A percentile compares a stretch with the other conserved stretches of the same genome.
Evolutionary conservation across 1,284 basidiomycete species (phyloP).

Genomic region (Fomitopsis palustris): DNA sequence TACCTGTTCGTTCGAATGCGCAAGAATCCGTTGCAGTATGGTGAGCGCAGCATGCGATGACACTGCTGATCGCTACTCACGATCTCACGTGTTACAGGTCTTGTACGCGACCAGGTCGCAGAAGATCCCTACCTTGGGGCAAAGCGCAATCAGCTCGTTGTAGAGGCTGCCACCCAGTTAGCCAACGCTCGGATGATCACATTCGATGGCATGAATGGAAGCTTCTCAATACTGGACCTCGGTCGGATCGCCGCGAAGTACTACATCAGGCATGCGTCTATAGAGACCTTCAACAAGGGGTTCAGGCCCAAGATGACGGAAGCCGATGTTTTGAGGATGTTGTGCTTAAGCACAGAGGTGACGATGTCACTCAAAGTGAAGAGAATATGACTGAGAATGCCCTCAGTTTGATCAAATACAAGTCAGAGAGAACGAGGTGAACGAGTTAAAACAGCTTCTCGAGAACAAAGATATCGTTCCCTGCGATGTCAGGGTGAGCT

Average conservation of each 20-base stretch:
- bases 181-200: slow-evolving; percentile 83
- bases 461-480: slow-evolving; percentile 48
- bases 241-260: slow-evolving; percentile 97
- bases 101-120: slow-evolving; percentile 66
- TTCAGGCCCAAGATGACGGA: slow-evolving; percentile 90
- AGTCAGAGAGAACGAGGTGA: slow-evolving; percentile 85
- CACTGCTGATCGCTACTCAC: neutral
- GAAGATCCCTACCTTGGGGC: slow-evolving; percentile 80
- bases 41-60: slow-evolving; percentile 32
- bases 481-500: slow-evolving; percentile 74
- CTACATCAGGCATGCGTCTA: slow-evolving; percentile 86
- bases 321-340: slow-evolving; percentile 86
- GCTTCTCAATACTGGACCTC: slow-evolving; percentile 79
- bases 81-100: slow-evolving; percentile 44
- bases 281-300: slow-evolving; percentile 86
- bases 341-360: slow-evolving; percentile 91
- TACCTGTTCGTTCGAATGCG: slow-evolving; percentile 97
- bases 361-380: neutral
- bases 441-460: slow-evolving; percentile 78
- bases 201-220: slow-evolving; percentile 61
- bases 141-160: slow-evolving; percentile 75
- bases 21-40: slow-evolving; percentile 90
- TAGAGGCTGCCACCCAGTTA: slow-evolving; percentile 68
- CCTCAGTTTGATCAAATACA: slow-evolving; percentile 91
- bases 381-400: neutral